Evolutionary conservation across 768 basidiomycete genomes (phyloP), one percentile per base, ranked within the genome.

Genomic region (Baorangia bicolor): DNA sequence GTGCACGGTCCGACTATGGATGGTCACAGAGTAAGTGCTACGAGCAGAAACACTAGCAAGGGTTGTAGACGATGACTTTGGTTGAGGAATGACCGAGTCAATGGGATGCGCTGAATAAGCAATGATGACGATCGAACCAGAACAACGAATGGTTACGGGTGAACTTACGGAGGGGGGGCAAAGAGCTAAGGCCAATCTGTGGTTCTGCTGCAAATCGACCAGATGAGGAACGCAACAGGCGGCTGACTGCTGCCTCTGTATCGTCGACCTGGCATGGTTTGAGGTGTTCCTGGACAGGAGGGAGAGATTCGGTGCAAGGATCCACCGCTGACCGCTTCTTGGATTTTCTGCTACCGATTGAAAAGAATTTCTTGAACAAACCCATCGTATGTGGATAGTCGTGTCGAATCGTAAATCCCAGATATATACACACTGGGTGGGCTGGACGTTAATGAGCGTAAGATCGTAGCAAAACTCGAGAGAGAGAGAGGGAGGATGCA

Each of bases 1-100:
- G 52, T 82, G 82, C 5, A 80, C 79, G 56, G 77, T 83, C 42
- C 87, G 86, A 47, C 78, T 71, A 61, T 82, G 85, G 23, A 92
- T 77, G n/a, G 81, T 88, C 49, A 91, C 90, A 39, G 80, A 84
- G 68, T 88, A 92, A 23, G 83, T 87, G 20, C 84, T 82, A 38
- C 79, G 78, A 50, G 76, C 78, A 55, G 74, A 80, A 16, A 77
- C 69, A 63, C 81, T 87, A 7, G 79, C 77, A 30, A 85, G 65
- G 59, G 83, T 86, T 18, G 76, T 65, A 4, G 80, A 77, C 9
- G 86, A 84, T 18, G 77, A 73, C 16, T 74, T 73, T 23, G 84
- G 80, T 5, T 73, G 75, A 52, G 77, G 75, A 14, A 81, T 63
- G 25, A 86, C 75, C 45, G 76, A 73, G 61, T 89, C 82, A 35